Percentiles rank a stretch among this genome's conserved stretches.
Evolutionary conservation across 164 flowering plant species (phyloP).

Genomic region (Buxus sempervirens): DNA sequence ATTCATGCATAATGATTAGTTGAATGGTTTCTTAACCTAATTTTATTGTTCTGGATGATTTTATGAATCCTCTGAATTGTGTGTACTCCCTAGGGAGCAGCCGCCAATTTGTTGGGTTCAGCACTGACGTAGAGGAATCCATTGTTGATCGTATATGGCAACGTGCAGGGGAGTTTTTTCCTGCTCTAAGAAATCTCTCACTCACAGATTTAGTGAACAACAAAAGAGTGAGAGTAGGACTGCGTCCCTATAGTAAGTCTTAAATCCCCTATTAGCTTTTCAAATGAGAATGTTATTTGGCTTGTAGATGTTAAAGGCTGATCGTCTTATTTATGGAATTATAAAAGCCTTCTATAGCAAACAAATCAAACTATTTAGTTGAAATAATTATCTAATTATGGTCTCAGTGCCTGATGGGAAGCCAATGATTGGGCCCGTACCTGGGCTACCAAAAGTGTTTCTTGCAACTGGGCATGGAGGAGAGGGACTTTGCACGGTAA

Average conservation of each 20-base stretch:
- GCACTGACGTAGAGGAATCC: constrained; percentile 54
- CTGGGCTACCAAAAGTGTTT: constrained; percentile 59
- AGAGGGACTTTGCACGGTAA: constrained; percentile 80
- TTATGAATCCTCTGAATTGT: no score
- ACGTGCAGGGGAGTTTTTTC: constrained; percentile 75
- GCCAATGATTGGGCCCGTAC: constrained; percentile 86
- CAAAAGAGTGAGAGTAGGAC: constrained; percentile 69
- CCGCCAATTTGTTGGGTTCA: constrained; percentile 78
- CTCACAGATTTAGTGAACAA: constrained; percentile 34
- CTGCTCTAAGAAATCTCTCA: constrained; percentile 41
- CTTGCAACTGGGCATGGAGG: constrained; percentile 98
- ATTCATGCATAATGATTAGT: no score
- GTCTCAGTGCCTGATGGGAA: constrained; percentile 85
- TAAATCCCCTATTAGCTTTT: background rate
- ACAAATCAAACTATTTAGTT: background rate
- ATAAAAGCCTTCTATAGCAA: background rate
- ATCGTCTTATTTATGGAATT: background rate
- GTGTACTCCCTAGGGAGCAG: constrained; percentile 67
- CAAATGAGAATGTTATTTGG: background rate
- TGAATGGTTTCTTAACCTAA: background rate
- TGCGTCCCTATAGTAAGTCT: constrained; percentile 88
- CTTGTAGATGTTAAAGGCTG: background rate
- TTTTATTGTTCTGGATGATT: no score
- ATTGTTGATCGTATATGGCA: constrained; percentile 64
- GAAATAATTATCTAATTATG: background rate